Evolutionary conservation across 306 rosid genomes (phyloP), one percentile per base, ranked within the genome.

Genomic region (Parietaria judaica): DNA sequence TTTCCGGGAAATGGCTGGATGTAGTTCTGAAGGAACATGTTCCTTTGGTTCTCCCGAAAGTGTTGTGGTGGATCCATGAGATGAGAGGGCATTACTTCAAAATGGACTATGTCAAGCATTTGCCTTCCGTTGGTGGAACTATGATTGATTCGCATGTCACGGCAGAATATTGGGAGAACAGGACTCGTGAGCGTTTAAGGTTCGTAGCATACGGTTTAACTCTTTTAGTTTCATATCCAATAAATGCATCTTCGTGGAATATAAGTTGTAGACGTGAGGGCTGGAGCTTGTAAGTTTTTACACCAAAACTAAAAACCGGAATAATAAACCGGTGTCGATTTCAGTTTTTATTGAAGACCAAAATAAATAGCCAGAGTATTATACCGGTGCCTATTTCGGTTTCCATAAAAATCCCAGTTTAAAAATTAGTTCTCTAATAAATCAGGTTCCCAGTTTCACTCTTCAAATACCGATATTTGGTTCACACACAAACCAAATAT

Each of bases 41-140:
- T 69, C 66, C 85, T 36, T 58, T 3, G 15, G 94, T 92, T 67
- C 90, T 92, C 62, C 96, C 99, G 3, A 92, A 92, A 82, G 96
- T 88, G 68, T 80, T 92, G 61, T 92, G 99, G 99, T 92, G 99
- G 99, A 92, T 92, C 75, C 99, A 88, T 81, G 97, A 92, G 74
- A 92, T 92, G 96, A 89, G 96, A 58, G 96, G 96, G 64, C 85
- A 92, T 74, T 92, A 92, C 80, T 92, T 92, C 86, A 88, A 88
- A 72, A 67, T 82, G 82, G 96, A 82, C 76, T 88, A 92, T 79
- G 99, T 92, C 71, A 88, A 82, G 95, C 95, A 86, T 82, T 88
- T 92, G 78, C 99, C 95, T 47, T 81, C 76, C 70, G 99, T 86
- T 75, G 94, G 94, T 64, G 96, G 99, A 76, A 87, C 90, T 61